Base-by-base conservation (phyloP, 1,139 yeast species). In the Yamadazyma dendronema region DNA sequence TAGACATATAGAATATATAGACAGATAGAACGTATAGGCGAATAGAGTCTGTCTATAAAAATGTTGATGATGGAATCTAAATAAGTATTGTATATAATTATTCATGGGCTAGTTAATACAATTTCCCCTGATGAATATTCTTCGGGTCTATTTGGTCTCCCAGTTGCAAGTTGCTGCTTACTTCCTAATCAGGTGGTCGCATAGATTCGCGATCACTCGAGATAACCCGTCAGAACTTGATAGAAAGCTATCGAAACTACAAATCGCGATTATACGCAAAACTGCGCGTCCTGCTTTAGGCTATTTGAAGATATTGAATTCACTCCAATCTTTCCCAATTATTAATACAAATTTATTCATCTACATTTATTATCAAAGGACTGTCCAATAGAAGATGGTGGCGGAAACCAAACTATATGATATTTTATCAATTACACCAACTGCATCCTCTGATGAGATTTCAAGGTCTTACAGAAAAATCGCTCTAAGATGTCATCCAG, bases 401-500 rank as follows among this genome's bases (percentile, higher is more conserved):
- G 28, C 30, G 21, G 52, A 48, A 26, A 47, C 72, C 3, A 53
- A 56, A 28, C 54, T 64, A 12, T 71, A 71, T 43, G 74, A 69
- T 37, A 53, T 65, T 28, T 59, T 71, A 40, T 43, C 58, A 30
- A 69, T 70, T n/a, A 41, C 58, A 4, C 53, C 60, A 5, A 43
- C 44, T 6, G 73, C 75, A 4, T 49, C 71, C 3, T 35, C 49
- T 6, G 77, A 69, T 32, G 74, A 68, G 38, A 69, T 71, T 13
- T 56, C 72, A 14, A 57, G 56, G 31, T 57, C 74, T 4, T 71
- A 68, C 44, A 65, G 66, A 42, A 61, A 57, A 43, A 57, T 61
- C 39, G 76, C 76, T 3, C 53, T 71, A 22, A 65, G 54, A 40
- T 71, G 67, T 42, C 77, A 71, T 43, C 77, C 77, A 1, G 77